Evolutionary conservation across 2,329 filamentous ascomycete species (phyloP).

Genomic region (Rhexocercosporidium sp.): DNA sequence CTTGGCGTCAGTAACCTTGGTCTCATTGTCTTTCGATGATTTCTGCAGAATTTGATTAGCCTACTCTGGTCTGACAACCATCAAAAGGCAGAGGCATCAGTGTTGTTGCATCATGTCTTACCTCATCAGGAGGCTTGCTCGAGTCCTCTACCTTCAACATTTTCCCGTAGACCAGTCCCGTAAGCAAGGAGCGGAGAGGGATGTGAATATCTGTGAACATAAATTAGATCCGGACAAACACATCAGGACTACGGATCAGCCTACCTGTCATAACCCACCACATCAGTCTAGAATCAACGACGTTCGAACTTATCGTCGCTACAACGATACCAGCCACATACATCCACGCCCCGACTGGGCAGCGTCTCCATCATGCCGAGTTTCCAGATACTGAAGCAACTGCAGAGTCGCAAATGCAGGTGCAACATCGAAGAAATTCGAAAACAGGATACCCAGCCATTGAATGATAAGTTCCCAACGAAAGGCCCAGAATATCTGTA

Average conservation of each 20-base stretch:
- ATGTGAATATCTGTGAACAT: conserved; percentile 9
- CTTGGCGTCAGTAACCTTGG: conserved; percentile 51
- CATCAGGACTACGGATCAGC: conserved; percentile 49
- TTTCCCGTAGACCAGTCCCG: conserved; percentile 75
- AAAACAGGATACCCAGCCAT: conserved; percentile 24
- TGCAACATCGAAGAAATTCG: conserved; percentile 33
- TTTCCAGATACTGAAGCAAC: conserved; percentile 32
- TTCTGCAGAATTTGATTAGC: not conserved
- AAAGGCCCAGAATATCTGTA: conserved; percentile 61
- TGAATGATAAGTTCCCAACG: conserved; percentile 42
- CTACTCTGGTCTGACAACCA: not conserved
- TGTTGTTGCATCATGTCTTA: not conserved
- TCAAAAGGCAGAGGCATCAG: not conserved
- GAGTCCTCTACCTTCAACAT: conserved; percentile 75
- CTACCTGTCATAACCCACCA: conserved; percentile 32
- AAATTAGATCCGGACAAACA: not conserved
- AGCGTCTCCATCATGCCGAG: conserved; percentile 15
- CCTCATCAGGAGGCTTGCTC: conserved; percentile 46
- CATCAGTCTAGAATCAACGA: conserved; percentile 28
- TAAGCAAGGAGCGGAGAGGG: conserved; percentile 70
- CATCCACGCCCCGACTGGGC: conserved; percentile 26
- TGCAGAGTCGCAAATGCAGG: conserved; percentile 32
- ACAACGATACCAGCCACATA: conserved; percentile 48
- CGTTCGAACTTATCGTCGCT: conserved; percentile 17
- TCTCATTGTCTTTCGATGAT: conserved; percentile 16